Conservation (phyloP, 108 stramenopile genomes). For the Cyclotella sp. region DNA sequence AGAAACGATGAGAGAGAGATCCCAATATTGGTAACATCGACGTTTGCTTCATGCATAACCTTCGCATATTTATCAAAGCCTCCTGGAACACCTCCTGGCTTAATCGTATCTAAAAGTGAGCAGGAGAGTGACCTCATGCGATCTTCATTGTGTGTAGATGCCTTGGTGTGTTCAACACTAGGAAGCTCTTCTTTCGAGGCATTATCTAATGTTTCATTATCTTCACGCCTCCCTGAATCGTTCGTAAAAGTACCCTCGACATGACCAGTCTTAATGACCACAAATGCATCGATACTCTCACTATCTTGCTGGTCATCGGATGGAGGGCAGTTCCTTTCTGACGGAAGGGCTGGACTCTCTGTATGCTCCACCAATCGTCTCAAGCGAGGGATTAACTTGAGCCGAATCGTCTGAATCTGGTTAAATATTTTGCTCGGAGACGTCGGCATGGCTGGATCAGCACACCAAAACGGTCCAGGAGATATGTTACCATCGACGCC, state of each 20-base stretch:
- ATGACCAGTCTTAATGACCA: too few relatives aligned
- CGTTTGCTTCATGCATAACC: conserved; percentile 28
- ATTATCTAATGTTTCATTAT: too few relatives aligned
- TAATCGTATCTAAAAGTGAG: conserved; percentile 21
- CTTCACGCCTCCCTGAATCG: too few relatives aligned
- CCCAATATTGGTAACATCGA: conserved; percentile 32
- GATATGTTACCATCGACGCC: conserved; percentile 43
- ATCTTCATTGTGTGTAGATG: not conserved
- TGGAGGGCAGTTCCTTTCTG: not conserved
- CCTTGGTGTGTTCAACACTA: not conserved
- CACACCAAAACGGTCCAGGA: conserved; percentile 37
- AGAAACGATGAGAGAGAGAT: conserved; percentile 41
- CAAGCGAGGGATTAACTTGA: conserved; percentile 10
- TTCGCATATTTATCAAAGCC: conserved; percentile 31
- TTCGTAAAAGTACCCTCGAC: too few relatives aligned
- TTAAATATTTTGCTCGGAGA: conserved; percentile 8
- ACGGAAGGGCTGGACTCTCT: not conserved
- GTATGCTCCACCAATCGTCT: not conserved
- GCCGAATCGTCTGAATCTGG: conserved; percentile 8
- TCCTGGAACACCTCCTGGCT: conserved; percentile 1
- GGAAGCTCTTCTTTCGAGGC: not conserved
- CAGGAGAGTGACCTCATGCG: not conserved
- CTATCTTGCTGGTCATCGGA: not conserved
- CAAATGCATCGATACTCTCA: too few relatives aligned
- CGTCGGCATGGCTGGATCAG: conserved; percentile 22